phyloP scores from a whole-genome alignment of 2,329 filamentous ascomycete genomes.

The Cadophora luteo-olivacea region DNA sequence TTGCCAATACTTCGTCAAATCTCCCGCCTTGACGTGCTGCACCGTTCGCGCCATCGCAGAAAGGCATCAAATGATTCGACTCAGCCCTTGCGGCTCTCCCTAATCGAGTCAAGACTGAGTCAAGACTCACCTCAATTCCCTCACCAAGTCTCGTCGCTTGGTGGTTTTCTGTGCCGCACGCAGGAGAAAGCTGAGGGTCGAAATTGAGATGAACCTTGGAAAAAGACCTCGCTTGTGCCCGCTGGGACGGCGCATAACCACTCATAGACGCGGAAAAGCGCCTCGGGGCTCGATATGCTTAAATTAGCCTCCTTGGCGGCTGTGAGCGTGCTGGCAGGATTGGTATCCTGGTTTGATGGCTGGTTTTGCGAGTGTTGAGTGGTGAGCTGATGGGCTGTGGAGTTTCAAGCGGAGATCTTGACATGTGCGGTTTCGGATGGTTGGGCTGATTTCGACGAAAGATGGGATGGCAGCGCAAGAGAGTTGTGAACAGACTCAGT shows the following conservation, averaged over 20 bases:
- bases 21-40: not conserved
- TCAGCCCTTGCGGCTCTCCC: constrained; percentile 3
- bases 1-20: not conserved
- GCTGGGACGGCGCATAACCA: constrained; percentile 10
- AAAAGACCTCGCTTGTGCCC: constrained; percentile 2
- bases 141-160: not conserved
- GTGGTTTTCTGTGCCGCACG: constrained; percentile 6
- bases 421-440: not conserved
- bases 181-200: constrained; percentile 1
- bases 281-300: constrained; percentile 15
- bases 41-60: too few relatives aligned
- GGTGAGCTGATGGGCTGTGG: not conserved
- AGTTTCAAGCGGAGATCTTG: too few relatives aligned
- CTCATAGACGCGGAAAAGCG: constrained; percentile 9
- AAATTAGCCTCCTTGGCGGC: constrained; percentile 15
- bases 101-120: not conserved
- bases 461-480: not conserved
- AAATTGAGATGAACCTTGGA: not conserved
- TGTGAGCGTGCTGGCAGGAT: constrained; percentile 17
- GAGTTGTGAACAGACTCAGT: too few relatives aligned
- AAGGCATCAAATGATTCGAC: not conserved
- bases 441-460: not conserved
- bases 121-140: not conserved
- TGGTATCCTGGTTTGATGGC: constrained; percentile 4
- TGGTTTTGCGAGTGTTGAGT: not conserved